A percentile compares a stretch with the other conserved stretches of the same genome.
phyloP scores from a whole-genome alignment of 768 basidiomycete genomes.

The Macrolepiota albuminosa region DNA sequence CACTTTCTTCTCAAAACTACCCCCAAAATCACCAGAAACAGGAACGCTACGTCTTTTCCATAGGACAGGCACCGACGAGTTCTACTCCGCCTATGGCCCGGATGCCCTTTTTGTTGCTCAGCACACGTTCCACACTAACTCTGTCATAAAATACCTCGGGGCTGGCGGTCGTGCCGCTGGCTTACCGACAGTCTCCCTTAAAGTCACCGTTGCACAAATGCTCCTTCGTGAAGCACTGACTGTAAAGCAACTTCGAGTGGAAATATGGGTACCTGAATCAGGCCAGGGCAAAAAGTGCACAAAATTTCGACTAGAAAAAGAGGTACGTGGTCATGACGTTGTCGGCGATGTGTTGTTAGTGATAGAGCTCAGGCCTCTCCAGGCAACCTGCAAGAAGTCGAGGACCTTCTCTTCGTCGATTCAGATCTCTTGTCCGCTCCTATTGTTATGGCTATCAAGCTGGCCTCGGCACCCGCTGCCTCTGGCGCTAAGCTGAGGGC shows the following conservation, averaged over 20 bases:
- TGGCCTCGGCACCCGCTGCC: conserved; percentile 49
- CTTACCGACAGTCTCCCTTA: conserved; percentile 76
- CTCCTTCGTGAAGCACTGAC: conserved; percentile 90
- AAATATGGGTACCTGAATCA: conserved; percentile 80
- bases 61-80: conserved; percentile 55
- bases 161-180: conserved; percentile 49
- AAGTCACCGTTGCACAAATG: conserved; percentile 67
- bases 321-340: conserved; percentile 39
- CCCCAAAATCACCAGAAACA: conserved; percentile 62
- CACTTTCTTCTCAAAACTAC: conserved; percentile 58
- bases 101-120: conserved; percentile 88
- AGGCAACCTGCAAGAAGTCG: conserved; percentile 69
- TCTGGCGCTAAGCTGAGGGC: conserved; percentile 61
- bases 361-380: conserved; percentile 35
- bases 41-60: conserved; percentile 89
- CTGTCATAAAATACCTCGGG: conserved; percentile 91
- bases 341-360: not conserved
- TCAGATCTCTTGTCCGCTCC: conserved; percentile 80
- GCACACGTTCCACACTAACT: conserved; percentile 81
- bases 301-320: conserved; percentile 78
- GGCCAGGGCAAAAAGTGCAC: conserved; percentile 70
- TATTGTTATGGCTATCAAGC: conserved; percentile 84
- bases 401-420: conserved; percentile 81
- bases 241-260: conserved; percentile 81
- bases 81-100: conserved; percentile 82